Conservation (phyloP, 2,329 filamentous ascomycete species). For the Neospermospora avenae region DNA sequence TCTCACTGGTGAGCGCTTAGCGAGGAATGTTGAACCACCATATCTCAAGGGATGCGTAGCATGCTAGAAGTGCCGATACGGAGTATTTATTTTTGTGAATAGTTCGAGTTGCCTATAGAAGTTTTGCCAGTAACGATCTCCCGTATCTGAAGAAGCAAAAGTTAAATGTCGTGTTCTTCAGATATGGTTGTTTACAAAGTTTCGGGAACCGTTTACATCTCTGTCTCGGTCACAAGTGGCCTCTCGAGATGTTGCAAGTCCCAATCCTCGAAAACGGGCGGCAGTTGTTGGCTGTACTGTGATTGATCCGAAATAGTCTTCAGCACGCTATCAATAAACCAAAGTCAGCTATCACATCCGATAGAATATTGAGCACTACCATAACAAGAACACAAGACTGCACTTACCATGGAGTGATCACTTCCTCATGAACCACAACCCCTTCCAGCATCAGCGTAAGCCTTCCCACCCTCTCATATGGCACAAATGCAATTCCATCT, state of each 20-base stretch:
- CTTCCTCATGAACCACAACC: not conserved
- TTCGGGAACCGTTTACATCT: not conserved
- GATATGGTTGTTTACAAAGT: too few relatives aligned
- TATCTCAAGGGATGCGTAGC: not conserved
- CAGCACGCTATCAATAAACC: too few relatives aligned
- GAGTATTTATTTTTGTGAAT: too few relatives aligned
- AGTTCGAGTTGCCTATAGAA: too few relatives aligned
- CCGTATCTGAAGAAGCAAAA: too few relatives aligned
- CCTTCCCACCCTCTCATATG: not conserved
- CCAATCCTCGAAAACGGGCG: not conserved
- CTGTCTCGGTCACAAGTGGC: not conserved
- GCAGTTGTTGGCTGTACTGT: too few relatives aligned
- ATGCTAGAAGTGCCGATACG: not conserved
- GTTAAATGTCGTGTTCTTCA: too few relatives aligned
- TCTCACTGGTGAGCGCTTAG: not conserved
- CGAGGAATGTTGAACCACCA: not conserved
- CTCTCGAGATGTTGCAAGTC: not conserved
- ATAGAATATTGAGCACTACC: too few relatives aligned
- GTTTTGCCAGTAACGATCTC: too few relatives aligned
- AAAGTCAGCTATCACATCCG: too few relatives aligned
- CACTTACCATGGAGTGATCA: not conserved
- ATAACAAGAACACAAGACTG: too few relatives aligned
- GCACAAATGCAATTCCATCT: not conserved
- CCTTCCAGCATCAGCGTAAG: conserved; percentile 1
- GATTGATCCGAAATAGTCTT: too few relatives aligned